Evolutionary conservation across 2,329 filamentous ascomycete species (phyloP).

Genomic region (Thelonectria discophora): DNA sequence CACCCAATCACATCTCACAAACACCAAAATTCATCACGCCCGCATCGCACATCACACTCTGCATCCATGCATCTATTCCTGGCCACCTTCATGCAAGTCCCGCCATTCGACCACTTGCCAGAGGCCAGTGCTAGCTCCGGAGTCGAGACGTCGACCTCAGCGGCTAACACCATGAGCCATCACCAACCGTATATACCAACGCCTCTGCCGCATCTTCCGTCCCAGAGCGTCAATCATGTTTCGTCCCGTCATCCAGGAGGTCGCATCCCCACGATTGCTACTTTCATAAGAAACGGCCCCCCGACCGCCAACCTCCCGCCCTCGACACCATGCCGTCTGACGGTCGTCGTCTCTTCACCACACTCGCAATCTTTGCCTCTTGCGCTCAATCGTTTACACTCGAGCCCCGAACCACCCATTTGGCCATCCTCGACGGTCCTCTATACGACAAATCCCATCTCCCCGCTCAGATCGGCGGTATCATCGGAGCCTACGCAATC

Average conservation of each 20-base stretch:
- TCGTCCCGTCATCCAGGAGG: conserved; percentile 58
- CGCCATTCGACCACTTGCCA: conserved; percentile 42
- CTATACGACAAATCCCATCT: conserved; percentile 71
- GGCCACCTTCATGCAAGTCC: conserved; percentile 50
- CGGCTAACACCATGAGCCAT: conserved; percentile 59
- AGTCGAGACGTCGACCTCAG: conserved; percentile 46
- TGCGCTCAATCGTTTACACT: conserved; percentile 41
- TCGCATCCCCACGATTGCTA: conserved; percentile 48
- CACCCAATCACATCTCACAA: conserved; percentile 53
- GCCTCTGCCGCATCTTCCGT: conserved; percentile 52
- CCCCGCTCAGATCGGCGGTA: conserved; percentile 82
- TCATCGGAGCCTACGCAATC: conserved; percentile 84
- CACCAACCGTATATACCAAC: conserved; percentile 67
- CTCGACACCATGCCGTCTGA: conserved; percentile 54
- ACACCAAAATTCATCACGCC: conserved; percentile 28
- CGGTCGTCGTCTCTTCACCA: conserved; percentile 38
- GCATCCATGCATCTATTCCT: conserved; percentile 49
- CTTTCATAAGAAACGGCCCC: conserved; percentile 44
- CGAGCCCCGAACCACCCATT: conserved; percentile 51
- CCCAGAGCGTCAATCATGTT: conserved; percentile 58
- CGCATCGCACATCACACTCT: conserved; percentile 41
- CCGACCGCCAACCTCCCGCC: conserved; percentile 33
- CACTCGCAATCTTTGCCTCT: conserved; percentile 41
- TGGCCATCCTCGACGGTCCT: conserved; percentile 66
- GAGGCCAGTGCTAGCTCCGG: conserved; percentile 28